These are phyloP conservation scores for Polyporus arcularius DNA, from an alignment of 768 basidiomycete species.

Conservation along the genomic window DNA sequence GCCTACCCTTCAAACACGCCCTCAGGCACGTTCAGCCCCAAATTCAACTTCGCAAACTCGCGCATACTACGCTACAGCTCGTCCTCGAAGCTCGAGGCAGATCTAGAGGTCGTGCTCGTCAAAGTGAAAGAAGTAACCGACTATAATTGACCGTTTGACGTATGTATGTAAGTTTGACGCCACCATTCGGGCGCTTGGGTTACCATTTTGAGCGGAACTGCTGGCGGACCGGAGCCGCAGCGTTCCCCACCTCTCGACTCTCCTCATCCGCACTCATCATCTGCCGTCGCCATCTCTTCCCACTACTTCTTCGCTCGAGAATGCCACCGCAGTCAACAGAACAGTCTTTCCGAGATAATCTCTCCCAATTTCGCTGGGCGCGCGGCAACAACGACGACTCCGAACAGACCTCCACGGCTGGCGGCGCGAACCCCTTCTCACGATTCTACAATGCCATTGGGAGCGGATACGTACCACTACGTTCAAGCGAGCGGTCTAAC, in stretches of 20 bases:
- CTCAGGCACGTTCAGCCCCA: too few species aligned
- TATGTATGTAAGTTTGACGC: too few species aligned
- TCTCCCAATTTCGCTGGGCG: slow-evolving; percentile 89
- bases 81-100: too few species aligned
- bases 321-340: slow-evolving; percentile 41
- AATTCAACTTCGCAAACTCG: too few species aligned
- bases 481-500: slow-evolving; percentile 78
- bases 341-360: slow-evolving; percentile 70
- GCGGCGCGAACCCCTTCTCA: slow-evolving; percentile 51
- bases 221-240: not conserved
- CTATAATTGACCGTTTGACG: too few species aligned
- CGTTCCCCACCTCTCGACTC: not conserved
- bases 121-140: too few species aligned
- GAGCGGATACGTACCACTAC: slow-evolving; percentile 85
- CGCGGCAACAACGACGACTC: slow-evolving; percentile 73
- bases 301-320: not conserved
- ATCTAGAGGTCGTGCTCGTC: too few species aligned
- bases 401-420: slow-evolving; percentile 38
- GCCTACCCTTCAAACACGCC: too few species aligned
- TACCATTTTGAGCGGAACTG: not conserved
- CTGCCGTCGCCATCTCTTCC: not conserved
- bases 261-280: not conserved
- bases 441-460: slow-evolving; percentile 87
- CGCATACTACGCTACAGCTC: too few species aligned
- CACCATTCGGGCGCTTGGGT: too few species aligned